Base-by-base conservation (phyloP, 495 filamentous ascomycete genomes). In the Hyaloscypha variabilis region DNA sequence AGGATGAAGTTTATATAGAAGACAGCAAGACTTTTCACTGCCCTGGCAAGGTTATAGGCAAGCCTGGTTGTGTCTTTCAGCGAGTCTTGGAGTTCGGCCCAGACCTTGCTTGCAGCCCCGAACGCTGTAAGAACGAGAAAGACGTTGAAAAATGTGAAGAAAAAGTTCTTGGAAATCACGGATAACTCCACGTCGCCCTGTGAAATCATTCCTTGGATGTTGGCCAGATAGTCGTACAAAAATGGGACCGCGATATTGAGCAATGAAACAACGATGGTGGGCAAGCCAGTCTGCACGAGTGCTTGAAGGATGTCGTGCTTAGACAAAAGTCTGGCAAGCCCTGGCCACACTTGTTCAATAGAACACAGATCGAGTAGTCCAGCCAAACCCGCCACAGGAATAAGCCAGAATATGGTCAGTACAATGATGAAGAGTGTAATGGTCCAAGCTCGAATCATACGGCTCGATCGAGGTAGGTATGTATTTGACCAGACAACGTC, bases 121-220 rank as follows among this genome's bases (percentile, higher is more conserved):
- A 96, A 90, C 28, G 96, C 86, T 2, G 95, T 97, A 74, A 97
- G 97, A 52, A 97, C 83, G 59, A 98, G 81, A 78, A 99, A 99
- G 25, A 97, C 88, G 78, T 99, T 99, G 86, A 98, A 97, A 80
- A 99, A 99, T 34, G 90, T 92, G 77, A 98, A 99, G 83, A 97
- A 97, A 78, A 97, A 99, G 73, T 97, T 99, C 81, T 99, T 99
- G 63, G 92, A 96, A 73, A 98, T 93, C 49, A 93, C 81, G 8
- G 94, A 97, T 11, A 98, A 84, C 72, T 97, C 96, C n/a, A 98
- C 86, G 63, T 99, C 96, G 26, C 90, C 91, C 69, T 91, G 91
- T 0, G 95, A 97, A 59, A 95, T 90, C 90, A 97, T 93, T 64
- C 95, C 95, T 81, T 99, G 95, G 28, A 85, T 81, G 72, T 90